Evolutionary conservation across 2,329 filamentous ascomycete species (phyloP).

Genomic region (Neopestalotiopsis rosae): DNA sequence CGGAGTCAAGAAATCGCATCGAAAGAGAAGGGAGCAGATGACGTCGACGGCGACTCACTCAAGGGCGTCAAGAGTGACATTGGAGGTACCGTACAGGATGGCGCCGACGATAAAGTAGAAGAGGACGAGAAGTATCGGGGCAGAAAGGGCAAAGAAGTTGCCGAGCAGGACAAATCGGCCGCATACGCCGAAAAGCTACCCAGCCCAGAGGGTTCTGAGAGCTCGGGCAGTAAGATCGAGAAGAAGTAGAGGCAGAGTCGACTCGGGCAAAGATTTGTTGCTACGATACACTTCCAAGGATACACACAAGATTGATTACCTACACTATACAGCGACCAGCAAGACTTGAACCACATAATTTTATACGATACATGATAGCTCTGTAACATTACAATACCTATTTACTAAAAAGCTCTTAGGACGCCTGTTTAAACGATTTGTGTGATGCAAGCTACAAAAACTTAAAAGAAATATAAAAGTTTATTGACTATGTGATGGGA

Average conservation of each 20-base stretch:
- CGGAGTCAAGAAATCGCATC: constrained; percentile 40
- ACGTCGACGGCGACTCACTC: constrained; percentile 25
- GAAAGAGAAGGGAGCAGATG: constrained; percentile 19
- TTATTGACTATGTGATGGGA: too few species aligned
- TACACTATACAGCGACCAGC: background rate
- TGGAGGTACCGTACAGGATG: background rate
- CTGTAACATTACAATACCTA: too few species aligned
- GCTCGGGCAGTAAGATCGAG: background rate
- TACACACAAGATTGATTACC: background rate
- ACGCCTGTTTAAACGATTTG: too few species aligned
- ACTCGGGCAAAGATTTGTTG: background rate
- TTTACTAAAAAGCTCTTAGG: too few species aligned
- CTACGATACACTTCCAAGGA: background rate
- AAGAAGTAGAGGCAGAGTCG: constrained; percentile 3
- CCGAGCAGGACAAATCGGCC: constrained; percentile 26
- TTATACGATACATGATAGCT: too few species aligned
- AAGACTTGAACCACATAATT: background rate
- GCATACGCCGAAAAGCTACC: constrained; percentile 36
- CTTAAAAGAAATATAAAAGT: too few species aligned
- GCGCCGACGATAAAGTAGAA: background rate
- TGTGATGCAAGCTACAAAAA: too few species aligned
- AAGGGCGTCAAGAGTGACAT: constrained; percentile 19
- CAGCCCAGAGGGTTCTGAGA: constrained; percentile 29
- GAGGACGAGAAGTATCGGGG: constrained; percentile 14
- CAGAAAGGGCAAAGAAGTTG: constrained; percentile 19